These are phyloP conservation scores for Trichophyton rubrum DNA, from an alignment of 2,329 filamentous ascomycete species.

Conservation along the genomic window DNA sequence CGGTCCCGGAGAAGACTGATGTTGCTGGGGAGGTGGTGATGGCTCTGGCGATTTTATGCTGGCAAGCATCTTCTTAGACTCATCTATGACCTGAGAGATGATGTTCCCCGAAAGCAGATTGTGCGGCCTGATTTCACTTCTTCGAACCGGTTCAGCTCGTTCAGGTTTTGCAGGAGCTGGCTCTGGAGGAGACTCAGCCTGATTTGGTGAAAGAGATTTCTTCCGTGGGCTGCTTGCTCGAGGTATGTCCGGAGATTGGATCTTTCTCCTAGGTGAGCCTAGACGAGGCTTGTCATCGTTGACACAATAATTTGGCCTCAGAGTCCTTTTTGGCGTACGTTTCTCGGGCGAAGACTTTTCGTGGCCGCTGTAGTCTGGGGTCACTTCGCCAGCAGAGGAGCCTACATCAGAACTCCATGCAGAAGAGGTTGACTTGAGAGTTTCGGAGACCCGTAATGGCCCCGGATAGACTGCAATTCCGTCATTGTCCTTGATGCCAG, in stretches of 20 bases:
- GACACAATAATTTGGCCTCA: slow-evolving; percentile 3
- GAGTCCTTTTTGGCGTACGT: background rate
- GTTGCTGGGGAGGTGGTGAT: slow-evolving; percentile 20
- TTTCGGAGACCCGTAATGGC: slow-evolving; percentile 15
- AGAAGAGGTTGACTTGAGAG: slow-evolving; percentile 12
- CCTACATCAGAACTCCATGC: slow-evolving; percentile 12
- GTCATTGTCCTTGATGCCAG: slow-evolving; percentile 10
- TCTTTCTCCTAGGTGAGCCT: background rate
- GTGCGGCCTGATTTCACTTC: background rate
- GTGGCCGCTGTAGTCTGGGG: background rate
- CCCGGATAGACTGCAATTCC: slow-evolving; percentile 20
- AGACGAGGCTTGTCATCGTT: background rate
- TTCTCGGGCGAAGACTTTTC: background rate
- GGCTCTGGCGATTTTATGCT: slow-evolving; percentile 24
- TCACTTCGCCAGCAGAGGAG: background rate
- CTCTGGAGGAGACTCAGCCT: background rate
- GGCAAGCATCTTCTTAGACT: slow-evolving; percentile 35
- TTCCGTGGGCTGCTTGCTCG: background rate
- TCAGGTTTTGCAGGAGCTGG: background rate
- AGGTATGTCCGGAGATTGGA: background rate
- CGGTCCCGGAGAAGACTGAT: slow-evolving; percentile 23
- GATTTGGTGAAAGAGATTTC: background rate
- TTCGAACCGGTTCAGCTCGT: background rate
- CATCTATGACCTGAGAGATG: slow-evolving; percentile 33
- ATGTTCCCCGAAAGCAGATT: slow-evolving; percentile 22